These are phyloP conservation scores for Clonostachys byssicola DNA, from an alignment of 2,329 filamentous ascomycete species.

Conservation along the genomic window DNA sequence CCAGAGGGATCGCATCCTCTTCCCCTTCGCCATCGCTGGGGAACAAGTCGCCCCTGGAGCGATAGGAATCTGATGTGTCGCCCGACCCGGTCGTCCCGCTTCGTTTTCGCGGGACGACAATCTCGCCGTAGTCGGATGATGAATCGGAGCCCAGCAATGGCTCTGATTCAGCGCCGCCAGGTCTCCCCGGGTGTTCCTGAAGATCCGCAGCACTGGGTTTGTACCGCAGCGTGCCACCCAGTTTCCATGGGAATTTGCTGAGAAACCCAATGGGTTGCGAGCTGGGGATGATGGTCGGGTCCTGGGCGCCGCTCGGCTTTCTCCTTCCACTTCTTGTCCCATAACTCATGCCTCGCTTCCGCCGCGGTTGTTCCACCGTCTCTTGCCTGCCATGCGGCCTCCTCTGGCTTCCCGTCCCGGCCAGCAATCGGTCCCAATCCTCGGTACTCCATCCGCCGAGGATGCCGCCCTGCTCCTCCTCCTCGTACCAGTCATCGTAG, in stretches of 20 bases:
- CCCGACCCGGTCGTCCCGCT: conserved; percentile 78
- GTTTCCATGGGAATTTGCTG: conserved; percentile 76
- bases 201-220: conserved; percentile 88
- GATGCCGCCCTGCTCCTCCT: conserved; percentile 45
- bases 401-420: conserved; percentile 55
- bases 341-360: conserved; percentile 86
- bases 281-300: conserved; percentile 86
- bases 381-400: conserved; percentile 19
- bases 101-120: conserved; percentile 42
- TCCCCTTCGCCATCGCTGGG: conserved; percentile 82
- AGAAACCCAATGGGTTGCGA: conserved; percentile 84
- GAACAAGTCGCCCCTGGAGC: conserved; percentile 85
- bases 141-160: conserved; percentile 55
- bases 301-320: conserved; percentile 45
- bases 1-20: conserved; percentile 87
- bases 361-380: conserved; percentile 58
- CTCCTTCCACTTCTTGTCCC: conserved; percentile 58
- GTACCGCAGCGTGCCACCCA: conserved; percentile 80
- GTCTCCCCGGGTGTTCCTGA: conserved; percentile 72
- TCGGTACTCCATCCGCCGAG: conserved; percentile 74
- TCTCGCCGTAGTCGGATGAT: conserved; percentile 18
- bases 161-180: conserved; percentile 54
- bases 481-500: conserved; percentile 92
- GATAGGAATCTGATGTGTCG: conserved; percentile 78
- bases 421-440: conserved; percentile 80